Percentiles rank a stretch among this genome's conserved stretches.
Evolutionary conservation across 805 yeast genomes (phyloP).

Genomic region (Maudiozyma serrabonitensis): DNA sequence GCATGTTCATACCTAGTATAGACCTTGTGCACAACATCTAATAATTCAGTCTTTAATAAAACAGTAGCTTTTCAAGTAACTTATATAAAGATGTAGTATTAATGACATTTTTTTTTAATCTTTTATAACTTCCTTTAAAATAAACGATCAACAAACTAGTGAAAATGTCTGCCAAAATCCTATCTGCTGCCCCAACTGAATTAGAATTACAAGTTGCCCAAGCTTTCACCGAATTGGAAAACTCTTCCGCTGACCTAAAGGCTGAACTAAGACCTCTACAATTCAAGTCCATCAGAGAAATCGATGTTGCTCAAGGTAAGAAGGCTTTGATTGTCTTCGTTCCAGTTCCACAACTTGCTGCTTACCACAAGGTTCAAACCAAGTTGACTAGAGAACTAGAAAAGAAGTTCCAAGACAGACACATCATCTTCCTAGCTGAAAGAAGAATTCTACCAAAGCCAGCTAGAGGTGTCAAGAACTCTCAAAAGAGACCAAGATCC

Average conservation of each 20-base stretch:
- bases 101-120: neutral
- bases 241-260: constrained; percentile 88
- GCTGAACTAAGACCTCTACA: constrained; percentile 97
- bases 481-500: constrained; percentile 99
- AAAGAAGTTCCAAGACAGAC: constrained; percentile 99
- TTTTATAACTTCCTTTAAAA: neutral
- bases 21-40: no score
- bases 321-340: constrained; percentile 97
- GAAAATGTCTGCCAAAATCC: constrained; percentile 60
- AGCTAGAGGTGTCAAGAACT: constrained; percentile 86
- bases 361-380: constrained; percentile 95
- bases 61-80: no score
- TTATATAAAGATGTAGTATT: no score
- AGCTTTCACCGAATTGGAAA: constrained; percentile 93
- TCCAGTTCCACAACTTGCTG: constrained; percentile 87
- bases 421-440: constrained; percentile 98
- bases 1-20: no score
- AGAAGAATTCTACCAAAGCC: constrained; percentile 99
- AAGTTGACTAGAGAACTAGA: constrained; percentile 98
- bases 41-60: no score
- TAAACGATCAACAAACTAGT: neutral
- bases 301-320: constrained; percentile 97
- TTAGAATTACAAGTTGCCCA: constrained; percentile 99
- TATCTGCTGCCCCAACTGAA: constrained; percentile 92
- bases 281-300: constrained; percentile 95